These are phyloP conservation scores for Monosporascus sp. DNA, from an alignment of 2,329 filamentous ascomycete species.

Conservation along the genomic window DNA sequence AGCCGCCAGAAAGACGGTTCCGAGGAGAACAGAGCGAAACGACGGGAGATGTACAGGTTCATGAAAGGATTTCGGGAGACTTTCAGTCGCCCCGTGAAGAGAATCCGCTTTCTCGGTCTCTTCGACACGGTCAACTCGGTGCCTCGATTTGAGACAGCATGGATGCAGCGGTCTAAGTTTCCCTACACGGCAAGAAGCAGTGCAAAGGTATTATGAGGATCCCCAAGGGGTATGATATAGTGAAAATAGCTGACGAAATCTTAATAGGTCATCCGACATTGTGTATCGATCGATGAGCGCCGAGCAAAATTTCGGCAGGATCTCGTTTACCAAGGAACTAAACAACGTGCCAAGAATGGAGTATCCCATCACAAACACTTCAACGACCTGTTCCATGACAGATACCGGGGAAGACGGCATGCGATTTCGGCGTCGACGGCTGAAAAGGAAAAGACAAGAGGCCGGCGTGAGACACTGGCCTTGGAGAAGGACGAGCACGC, in stretches of 20 bases:
- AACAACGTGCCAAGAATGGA: slow-evolving; percentile 14
- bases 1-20: slow-evolving; percentile 43
- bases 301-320: slow-evolving; percentile 69
- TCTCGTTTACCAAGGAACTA: slow-evolving; percentile 51
- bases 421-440: slow-evolving; percentile 4
- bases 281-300: slow-evolving; percentile 66
- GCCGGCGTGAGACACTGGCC: slow-evolving; percentile 12
- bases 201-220: slow-evolving; percentile 33
- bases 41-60: slow-evolving; percentile 63
- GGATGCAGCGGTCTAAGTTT: slow-evolving; percentile 76
- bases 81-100: slow-evolving; percentile 68
- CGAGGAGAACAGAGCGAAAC: slow-evolving; percentile 41
- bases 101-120: slow-evolving; percentile 71
- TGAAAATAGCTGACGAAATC: not conserved
- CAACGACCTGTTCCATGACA: slow-evolving; percentile 24
- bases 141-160: slow-evolving; percentile 67
- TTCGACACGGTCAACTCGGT: slow-evolving; percentile 83
- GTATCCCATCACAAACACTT: slow-evolving; percentile 10
- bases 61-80: slow-evolving; percentile 79
- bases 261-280: slow-evolving; percentile 55
- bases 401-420: slow-evolving; percentile 28
- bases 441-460: slow-evolving; percentile 5
- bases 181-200: slow-evolving; percentile 59
- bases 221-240: no score
- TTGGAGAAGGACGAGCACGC: slow-evolving; percentile 21